Base-by-base conservation (phyloP, 306 rosid genomes). In the Argentina anserina region DNA sequence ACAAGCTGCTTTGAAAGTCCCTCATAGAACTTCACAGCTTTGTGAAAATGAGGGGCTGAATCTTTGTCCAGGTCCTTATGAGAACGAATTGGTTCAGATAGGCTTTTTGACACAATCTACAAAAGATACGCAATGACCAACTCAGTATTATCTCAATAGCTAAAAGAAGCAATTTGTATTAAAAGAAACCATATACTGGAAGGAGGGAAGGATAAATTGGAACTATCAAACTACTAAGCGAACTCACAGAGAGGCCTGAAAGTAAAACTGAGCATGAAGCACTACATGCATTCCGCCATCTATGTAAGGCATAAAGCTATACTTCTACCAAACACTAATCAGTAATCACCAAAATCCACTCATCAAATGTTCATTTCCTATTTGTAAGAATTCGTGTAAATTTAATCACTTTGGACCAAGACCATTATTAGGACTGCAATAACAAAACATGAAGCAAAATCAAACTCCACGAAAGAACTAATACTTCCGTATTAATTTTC, bases 21-120 rank as follows among this genome's bases (percentile, higher is more conserved):
- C 77, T 91, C 99, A 4, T 87, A 94, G 81, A 91, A 94, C 85
- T 91, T 94, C 69, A 91, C 93, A 18, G 96, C 86, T 71, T 91
- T 94, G 75, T 94, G 99, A 76, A 82, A 94, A 80, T 89, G 86
- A 9, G 83, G 72, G 40, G 91, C 97, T 79, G 99, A 88, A 88
- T 94, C 99, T 83, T 94, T 94, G 80, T 94, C 99, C 83, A 94
- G 86, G 80, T 94, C 99, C 87, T 94, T 94, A 84, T 94, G 99
- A 70, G 99, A 94, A 74, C 99, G 96, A 79, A 94, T 91, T 33
- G 99, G 97, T 70, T 94, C 99, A 67, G 96, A 84, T 46, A 94
- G 85, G 84, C 70, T 84, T 86, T 90, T 94, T 4, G 96, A 88
- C 59, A 91, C 97, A 80, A 94, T 94, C 99, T 94, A 81, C 83